Evolutionary conservation across 2,329 filamentous ascomycete genomes (phyloP).

Genomic region (Tolypocladium ophioglossoides): DNA sequence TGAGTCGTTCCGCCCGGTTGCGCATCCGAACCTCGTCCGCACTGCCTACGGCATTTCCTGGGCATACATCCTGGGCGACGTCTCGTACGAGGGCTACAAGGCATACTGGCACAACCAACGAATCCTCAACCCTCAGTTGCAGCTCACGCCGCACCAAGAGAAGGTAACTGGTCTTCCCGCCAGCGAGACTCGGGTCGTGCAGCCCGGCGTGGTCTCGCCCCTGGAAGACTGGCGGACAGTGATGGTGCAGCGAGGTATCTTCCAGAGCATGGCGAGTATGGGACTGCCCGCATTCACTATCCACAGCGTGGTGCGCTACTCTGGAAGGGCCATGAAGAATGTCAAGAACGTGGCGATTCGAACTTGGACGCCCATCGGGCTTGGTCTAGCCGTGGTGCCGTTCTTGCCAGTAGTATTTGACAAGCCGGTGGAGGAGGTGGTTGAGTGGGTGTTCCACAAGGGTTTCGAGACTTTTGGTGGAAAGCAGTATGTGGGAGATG

Average conservation of each 20-base stretch:
- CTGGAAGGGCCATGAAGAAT: slow-evolving; percentile 74
- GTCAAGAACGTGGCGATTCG: slow-evolving; percentile 64
- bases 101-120: slow-evolving; percentile 81
- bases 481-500: slow-evolving; percentile 40
- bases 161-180: slow-evolving; percentile 34
- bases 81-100: slow-evolving; percentile 89
- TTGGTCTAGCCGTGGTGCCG: slow-evolving; percentile 68
- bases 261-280: slow-evolving; percentile 89
- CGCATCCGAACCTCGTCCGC: slow-evolving; percentile 72
- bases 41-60: slow-evolving; percentile 85
- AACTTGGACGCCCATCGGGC: slow-evolving; percentile 84
- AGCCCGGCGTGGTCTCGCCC: slow-evolving; percentile 44
- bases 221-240: slow-evolving; percentile 86
- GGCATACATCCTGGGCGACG: slow-evolving; percentile 86
- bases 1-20: slow-evolving; percentile 88
- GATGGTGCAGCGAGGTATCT: slow-evolving; percentile 82
- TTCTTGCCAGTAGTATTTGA: slow-evolving; percentile 81
- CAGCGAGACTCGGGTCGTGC: slow-evolving; percentile 15
- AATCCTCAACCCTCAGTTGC: slow-evolving; percentile 55
- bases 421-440: slow-evolving; percentile 81
- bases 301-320: slow-evolving; percentile 85
- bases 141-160: slow-evolving; percentile 39
- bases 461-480: slow-evolving; percentile 67
- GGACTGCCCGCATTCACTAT: slow-evolving; percentile 89
- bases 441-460: slow-evolving; percentile 83